A percentile compares a stretch with the other conserved stretches of the same genome.
These are phyloP conservation scores for Beta macrorhiza DNA, from an alignment of 179 eudicot species.

Conservation along the genomic window DNA sequence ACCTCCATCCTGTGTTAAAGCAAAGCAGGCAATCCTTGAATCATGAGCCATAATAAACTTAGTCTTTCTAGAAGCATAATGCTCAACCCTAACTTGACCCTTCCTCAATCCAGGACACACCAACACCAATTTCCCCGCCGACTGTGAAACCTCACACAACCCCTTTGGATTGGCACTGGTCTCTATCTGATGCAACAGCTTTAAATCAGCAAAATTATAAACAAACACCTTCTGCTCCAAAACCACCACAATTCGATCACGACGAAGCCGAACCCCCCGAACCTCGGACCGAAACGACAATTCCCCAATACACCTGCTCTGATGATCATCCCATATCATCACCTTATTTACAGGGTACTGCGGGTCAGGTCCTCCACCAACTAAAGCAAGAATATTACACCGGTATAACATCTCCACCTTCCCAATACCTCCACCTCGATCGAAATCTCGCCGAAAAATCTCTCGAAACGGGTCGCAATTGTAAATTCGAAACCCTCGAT, in stretches of 20 bases:
- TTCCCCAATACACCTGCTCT: slow-evolving; percentile 70
- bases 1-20: slow-evolving; percentile 68
- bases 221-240: slow-evolving; percentile 75
- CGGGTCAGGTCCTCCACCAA: slow-evolving; percentile 64
- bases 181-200: slow-evolving; percentile 70
- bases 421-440: slow-evolving; percentile 40
- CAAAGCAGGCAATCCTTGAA: slow-evolving; percentile 69
- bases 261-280: slow-evolving; percentile 59
- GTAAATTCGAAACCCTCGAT: slow-evolving; percentile 59
- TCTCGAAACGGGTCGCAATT: slow-evolving; percentile 74
- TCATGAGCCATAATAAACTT: slow-evolving; percentile 75
- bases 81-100: slow-evolving; percentile 46
- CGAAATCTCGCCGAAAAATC: slow-evolving; percentile 67
- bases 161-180: slow-evolving; percentile 74
- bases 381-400: slow-evolving; percentile 40
- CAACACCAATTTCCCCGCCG: slow-evolving; percentile 51
- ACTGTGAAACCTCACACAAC: slow-evolving; percentile 69
- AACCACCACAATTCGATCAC: slow-evolving; percentile 68
- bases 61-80: slow-evolving; percentile 51
- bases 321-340: slow-evolving; percentile 90
- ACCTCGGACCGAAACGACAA: slow-evolving; percentile 71
- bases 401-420: slow-evolving; percentile 41
- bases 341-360: slow-evolving; percentile 73
- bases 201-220: slow-evolving; percentile 60
- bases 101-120: slow-evolving; percentile 68